Base-by-base conservation (phyloP, 148 eudicot species). In the Rheum nobile region DNA sequence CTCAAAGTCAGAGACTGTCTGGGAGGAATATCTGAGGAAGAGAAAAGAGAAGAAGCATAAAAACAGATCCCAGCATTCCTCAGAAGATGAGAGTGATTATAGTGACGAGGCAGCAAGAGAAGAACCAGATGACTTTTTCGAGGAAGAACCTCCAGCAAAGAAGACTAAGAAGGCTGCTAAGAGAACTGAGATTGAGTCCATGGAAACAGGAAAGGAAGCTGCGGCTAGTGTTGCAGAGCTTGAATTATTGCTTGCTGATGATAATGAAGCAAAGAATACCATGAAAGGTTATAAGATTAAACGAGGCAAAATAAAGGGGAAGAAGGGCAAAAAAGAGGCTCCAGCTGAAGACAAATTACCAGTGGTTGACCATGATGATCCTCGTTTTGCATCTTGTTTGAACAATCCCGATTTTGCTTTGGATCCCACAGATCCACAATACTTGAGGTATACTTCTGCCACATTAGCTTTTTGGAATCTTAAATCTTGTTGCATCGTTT, bases 351-450 rank as follows among this genome's bases (percentile, higher is more conserved):
- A 77, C 17, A 92, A 87, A 55, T 72, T 96, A 82, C 97, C 97
- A 42, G 73, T 77, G 32, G 77, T 79, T 68, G 90, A 96, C 44
- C 76, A 74, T 32, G 82, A 85, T n/a, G 99, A 96, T 81, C 92
- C 94, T 5, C 88, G 99, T 55, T 96, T 96, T 74, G 85, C 96
- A 9, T 80, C 81, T 72, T 80, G 86, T 54, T 85, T 90, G 76
- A 87, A 67, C 14, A 82, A 86, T 61, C 97, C 89, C 47, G 80
- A 71, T 37, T 92, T 74, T 83, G 89, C 94, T 61, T 78, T 88
- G 85, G 99, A 96, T 78, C 99, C 99, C 43, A 96, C 99, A 8
- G 97, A 92, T 81, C 97, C 99, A 74, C 89, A 90, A 31, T 96
- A 85, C 80, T 90, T 90, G 80, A 92, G 99, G 99, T 96, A 82